Conservation (phyloP, 345 rosid genomes). For the Passiflora organensis region DNA sequence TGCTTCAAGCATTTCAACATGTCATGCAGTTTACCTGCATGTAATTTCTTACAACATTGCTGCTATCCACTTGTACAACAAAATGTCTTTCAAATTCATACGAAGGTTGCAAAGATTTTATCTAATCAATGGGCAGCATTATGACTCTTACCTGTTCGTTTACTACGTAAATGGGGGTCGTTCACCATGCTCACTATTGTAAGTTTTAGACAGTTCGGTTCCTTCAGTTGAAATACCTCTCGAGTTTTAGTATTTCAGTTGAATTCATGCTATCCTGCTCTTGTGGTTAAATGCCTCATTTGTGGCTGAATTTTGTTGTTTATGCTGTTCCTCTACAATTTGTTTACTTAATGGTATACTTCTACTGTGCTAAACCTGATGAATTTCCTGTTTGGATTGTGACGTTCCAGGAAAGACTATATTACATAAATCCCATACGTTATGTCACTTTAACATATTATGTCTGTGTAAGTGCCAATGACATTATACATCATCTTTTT, state of each 20-base stretch:
- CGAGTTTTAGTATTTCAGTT: neutral
- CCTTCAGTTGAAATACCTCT: too few species aligned
- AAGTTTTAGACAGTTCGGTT: too few species aligned
- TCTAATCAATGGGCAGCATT: constrained; percentile 67
- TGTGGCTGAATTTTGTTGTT: too few species aligned
- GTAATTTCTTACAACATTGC: constrained; percentile 86
- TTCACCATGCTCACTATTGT: constrained; percentile 87
- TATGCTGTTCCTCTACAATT: too few species aligned
- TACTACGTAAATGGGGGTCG: constrained; percentile 75
- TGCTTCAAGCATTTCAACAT: constrained; percentile 52
- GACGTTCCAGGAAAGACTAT: too few species aligned
- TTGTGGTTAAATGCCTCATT: too few species aligned
- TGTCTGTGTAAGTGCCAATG: too few species aligned
- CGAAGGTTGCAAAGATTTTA: constrained; percentile 68
- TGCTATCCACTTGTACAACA: constrained; percentile 78
- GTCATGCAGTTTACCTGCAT: constrained; percentile 89
- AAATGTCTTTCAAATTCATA: constrained; percentile 82
- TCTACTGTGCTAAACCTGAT: too few species aligned
- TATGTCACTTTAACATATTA: too few species aligned
- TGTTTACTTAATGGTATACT: neutral
- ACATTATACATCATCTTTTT: too few species aligned
- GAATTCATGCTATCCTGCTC: neutral
- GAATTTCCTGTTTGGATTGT: too few species aligned
- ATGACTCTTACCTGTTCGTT: constrained; percentile 79
- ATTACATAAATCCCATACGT: too few species aligned